Conservation (phyloP, 495 filamentous ascomycete genomes). For the Cryomyces minteri region DNA sequence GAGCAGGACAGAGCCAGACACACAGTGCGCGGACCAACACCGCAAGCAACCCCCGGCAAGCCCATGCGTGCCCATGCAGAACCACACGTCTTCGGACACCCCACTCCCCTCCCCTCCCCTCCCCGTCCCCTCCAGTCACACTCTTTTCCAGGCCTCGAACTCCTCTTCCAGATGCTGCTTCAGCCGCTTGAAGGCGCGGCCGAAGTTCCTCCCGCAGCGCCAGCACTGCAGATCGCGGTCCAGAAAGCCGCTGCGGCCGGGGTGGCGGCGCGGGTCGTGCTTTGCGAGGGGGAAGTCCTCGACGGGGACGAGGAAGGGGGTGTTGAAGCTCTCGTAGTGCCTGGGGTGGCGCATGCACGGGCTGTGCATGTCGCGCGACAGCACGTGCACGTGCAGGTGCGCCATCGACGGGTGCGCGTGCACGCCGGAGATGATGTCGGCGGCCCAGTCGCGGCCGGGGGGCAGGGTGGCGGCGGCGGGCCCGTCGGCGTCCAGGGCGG, state of each 20-base stretch:
- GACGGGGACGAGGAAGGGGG: constrained; percentile 69
- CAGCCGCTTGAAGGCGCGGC: constrained; percentile 47
- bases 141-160: constrained; percentile 62
- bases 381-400: constrained; percentile 79
- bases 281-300: constrained; percentile 57
- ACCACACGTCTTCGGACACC: too few relatives aligned
- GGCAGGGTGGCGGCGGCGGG: constrained; percentile 35
- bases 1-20: too few relatives aligned
- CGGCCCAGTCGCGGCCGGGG: constrained; percentile 54
- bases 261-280: constrained; percentile 39
- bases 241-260: constrained; percentile 43
- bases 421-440: constrained; percentile 59
- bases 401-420: constrained; percentile 86
- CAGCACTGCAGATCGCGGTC: constrained; percentile 55
- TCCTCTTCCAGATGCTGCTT: constrained; percentile 70
- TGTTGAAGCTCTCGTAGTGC: constrained; percentile 87
- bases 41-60: too few relatives aligned
- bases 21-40: too few relatives aligned
- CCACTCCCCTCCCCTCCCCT: too few relatives aligned
- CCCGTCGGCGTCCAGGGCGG: constrained; percentile 29
- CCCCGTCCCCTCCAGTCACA: too few relatives aligned
- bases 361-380: constrained; percentile 55
- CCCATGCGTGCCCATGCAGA: too few relatives aligned
- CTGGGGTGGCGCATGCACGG: constrained; percentile 57
- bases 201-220: constrained; percentile 64